A percentile compares a stretch with the other conserved stretches of the same genome.
Conservation (phyloP, 1,139 yeast species). For the Magnusiomyces tetraspermus region DNA sequence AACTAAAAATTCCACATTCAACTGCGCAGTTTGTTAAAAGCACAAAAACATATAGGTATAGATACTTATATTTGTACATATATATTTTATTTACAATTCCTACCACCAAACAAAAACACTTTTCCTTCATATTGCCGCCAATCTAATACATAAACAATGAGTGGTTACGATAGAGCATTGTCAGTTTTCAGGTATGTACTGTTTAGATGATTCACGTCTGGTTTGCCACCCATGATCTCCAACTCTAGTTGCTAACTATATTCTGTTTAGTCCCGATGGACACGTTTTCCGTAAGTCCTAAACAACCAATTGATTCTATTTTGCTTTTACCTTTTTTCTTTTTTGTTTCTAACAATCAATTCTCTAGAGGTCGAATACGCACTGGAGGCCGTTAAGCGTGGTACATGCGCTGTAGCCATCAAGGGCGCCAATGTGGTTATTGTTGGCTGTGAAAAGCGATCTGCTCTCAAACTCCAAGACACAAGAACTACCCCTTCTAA, state of each 20-base stretch:
- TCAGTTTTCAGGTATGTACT: slow-evolving; percentile 81
- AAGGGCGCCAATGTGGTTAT: slow-evolving; percentile 86
- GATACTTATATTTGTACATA: background rate
- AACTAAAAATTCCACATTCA: no score
- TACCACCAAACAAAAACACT: background rate
- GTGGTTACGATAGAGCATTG: slow-evolving; percentile 99
- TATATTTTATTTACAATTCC: background rate
- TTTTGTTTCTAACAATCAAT: slow-evolving; percentile 4
- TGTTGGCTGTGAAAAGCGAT: slow-evolving; percentile 92
- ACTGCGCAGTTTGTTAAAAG: no score
- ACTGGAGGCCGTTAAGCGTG: slow-evolving; percentile 94
- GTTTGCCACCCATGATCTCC: background rate
- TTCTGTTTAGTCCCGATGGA: slow-evolving; percentile 75
- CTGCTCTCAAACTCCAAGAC: slow-evolving; percentile 90
- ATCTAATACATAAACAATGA: slow-evolving; percentile 40
- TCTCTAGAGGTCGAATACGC: slow-evolving; percentile 88
- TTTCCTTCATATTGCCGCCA: background rate
- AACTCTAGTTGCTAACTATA: slow-evolving; percentile 9
- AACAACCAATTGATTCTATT: background rate
- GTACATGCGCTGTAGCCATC: slow-evolving; percentile 96
- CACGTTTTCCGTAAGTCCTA: slow-evolving; percentile 73
- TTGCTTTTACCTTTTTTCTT: background rate
- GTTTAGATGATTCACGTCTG: background rate
- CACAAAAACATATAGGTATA: no score
- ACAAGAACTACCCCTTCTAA: slow-evolving; percentile 93